These are phyloP conservation scores for Dentipellis sp. DNA, from an alignment of 768 basidiomycete genomes.

Conservation along the genomic window DNA sequence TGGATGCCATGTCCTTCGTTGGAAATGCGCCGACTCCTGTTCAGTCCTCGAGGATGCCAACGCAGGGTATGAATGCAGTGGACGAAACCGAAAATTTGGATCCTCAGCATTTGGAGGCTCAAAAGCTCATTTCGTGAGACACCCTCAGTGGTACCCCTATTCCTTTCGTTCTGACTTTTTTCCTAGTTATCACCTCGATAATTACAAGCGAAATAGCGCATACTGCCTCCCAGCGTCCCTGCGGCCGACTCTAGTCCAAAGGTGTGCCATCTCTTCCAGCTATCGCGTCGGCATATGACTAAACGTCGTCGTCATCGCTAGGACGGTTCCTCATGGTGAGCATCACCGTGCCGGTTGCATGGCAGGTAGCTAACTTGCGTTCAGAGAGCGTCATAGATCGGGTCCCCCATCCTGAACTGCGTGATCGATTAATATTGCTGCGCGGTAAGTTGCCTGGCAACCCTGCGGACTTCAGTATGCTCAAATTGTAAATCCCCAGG, in stretches of 20 bases:
- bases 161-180: background rate
- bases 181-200: constrained; percentile 81
- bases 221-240: constrained; percentile 87
- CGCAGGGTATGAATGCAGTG: background rate
- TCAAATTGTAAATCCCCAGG: constrained; percentile 31
- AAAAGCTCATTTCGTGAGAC: constrained; percentile 71
- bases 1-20: constrained; percentile 45
- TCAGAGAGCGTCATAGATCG: constrained; percentile 87
- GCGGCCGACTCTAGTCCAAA: constrained; percentile 82
- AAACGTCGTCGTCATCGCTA: constrained; percentile 7
- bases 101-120: constrained; percentile 68
- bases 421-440: constrained; percentile 85
- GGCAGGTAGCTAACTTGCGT: constrained; percentile 1
- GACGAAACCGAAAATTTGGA: constrained; percentile 52
- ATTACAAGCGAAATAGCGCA: constrained; percentile 74
- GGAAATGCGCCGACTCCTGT: constrained; percentile 17
- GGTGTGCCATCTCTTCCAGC: constrained; percentile 28
- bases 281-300: background rate
- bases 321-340: constrained; percentile 79
- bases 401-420: constrained; percentile 80
- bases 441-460: constrained; percentile 44
- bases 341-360: constrained; percentile 5
- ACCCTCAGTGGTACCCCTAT: background rate
- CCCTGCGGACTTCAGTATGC: constrained; percentile 4
- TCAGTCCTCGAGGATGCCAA: constrained; percentile 16